Percentiles rank a stretch among this genome's conserved stretches.
phyloP scores from a whole-genome alignment of 148 eudicot species.

The Spergularia marina region DNA sequence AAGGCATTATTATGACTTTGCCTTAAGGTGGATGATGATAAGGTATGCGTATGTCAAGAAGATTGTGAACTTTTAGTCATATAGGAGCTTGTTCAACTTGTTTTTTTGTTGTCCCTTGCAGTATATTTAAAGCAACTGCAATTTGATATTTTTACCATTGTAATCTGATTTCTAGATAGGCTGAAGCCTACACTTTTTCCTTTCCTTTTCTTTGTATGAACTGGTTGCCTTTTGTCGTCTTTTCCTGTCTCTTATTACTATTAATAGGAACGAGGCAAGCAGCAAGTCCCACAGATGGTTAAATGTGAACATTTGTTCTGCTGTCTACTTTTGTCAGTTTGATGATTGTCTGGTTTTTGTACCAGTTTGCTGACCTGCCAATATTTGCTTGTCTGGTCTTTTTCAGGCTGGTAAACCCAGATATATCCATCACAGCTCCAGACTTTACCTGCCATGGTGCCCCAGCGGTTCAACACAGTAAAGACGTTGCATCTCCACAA shows the following conservation, averaged over 20 bases:
- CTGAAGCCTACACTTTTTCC: background rate
- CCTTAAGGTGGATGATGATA: no score
- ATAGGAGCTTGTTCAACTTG: background rate
- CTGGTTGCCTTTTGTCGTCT: background rate
- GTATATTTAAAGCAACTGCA: background rate
- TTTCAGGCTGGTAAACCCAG: conserved; percentile 28
- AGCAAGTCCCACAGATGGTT: background rate
- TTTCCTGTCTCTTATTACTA: background rate
- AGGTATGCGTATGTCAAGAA: no score
- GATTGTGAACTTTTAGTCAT: no score
- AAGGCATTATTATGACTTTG: no score
- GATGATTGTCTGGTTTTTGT: background rate
- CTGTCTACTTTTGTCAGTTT: background rate
- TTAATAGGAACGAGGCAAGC: background rate
- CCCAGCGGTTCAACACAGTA: conserved; percentile 24
- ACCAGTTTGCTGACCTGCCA: background rate
- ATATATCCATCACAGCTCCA: conserved; percentile 13
- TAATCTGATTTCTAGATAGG: background rate
- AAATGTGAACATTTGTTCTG: background rate
- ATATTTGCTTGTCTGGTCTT: background rate
- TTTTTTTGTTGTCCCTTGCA: background rate
- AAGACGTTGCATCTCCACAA: conserved; percentile 22
- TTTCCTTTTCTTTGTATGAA: background rate
- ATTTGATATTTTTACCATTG: background rate
- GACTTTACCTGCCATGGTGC: conserved; percentile 20